Evolutionary conservation across 306 rosid species (phyloP), one percentile per base, ranked within the genome.

Genomic region (Boehmeria nivea): DNA sequence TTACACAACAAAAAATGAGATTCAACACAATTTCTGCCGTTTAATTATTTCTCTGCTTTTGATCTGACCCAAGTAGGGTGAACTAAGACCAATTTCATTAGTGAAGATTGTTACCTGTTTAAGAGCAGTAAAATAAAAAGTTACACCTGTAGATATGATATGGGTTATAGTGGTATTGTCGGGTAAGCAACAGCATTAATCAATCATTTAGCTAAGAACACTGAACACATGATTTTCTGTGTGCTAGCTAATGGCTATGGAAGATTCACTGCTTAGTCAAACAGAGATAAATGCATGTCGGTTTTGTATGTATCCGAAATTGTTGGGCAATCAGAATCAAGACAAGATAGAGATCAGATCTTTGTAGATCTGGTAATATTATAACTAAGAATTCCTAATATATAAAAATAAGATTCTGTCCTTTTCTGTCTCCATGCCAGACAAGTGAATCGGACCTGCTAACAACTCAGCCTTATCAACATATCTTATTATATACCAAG

Each of bases 361-460:
- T 54, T 55, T 44, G 36, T 8, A 60, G 13, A 43, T 49, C 20
- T 43, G 46, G 12, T 31, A 15, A 51, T 50, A 38, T 58, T 4
- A 37, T 43, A 24, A n/a, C 10, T 24, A 27, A 40, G 3, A 53
- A 18, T 23, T 59, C 63, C 14, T 42, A 15, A n/a, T 43, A 64
- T 53, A 64, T 40, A 52, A 55, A 53, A 21, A 55, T 23, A 39
- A 42, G 45, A 36, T 11, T 10, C 63, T 59, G 61, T 57, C 73
- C 61, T 55, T 22, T 20, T 64, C 58, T 42, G 72, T 64, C 51
- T 25, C 58, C 67, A 60, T 24, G 60, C 43, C 31, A 53, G 78
- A 79, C 72, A 69, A 43, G 56, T 31, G 19, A 42, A 52, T 6
- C 74, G 74, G 79, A 52, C 79, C 80, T 27, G 22, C 67, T 23